A percentile compares a stretch with the other conserved stretches of the same genome.
Evolutionary conservation across 1,284 basidiomycete species (phyloP).

Genomic region (Sanghuangporus weigelae): DNA sequence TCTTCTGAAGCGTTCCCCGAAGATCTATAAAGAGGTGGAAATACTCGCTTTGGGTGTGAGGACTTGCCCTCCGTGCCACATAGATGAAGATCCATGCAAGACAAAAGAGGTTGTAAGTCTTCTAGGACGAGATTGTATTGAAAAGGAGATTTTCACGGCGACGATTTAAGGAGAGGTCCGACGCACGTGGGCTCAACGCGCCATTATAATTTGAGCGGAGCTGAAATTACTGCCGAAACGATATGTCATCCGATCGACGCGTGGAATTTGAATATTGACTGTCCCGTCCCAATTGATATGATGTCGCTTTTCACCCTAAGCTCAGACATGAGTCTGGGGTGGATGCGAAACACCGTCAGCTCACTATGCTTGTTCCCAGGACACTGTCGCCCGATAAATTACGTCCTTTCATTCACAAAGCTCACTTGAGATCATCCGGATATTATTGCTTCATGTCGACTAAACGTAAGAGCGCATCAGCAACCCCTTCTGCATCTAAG

Average conservation of each 20-base stretch:
- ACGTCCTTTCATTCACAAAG: background rate
- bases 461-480: constrained; percentile 4
- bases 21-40: constrained; percentile 51
- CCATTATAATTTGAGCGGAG: background rate
- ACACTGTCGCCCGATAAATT: background rate
- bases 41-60: constrained; percentile 26
- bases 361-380: background rate
- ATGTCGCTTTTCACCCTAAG: background rate
- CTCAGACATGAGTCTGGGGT: background rate
- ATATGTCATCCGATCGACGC: background rate
- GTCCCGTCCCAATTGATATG: background rate
- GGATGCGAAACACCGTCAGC: background rate
- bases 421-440: background rate
- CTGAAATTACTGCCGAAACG: background rate
- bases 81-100: no score
- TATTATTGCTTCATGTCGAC: background rate
- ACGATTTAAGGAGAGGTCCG: background rate
- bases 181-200: background rate
- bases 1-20: constrained; percentile 57
- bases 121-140: no score
- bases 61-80: background rate
- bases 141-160: no score
- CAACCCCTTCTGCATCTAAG: background rate
- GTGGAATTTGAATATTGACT: background rate
- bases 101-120: no score